Conservation (phyloP, 2,329 filamentous ascomycete genomes). For the Talaromyces sp. region DNA sequence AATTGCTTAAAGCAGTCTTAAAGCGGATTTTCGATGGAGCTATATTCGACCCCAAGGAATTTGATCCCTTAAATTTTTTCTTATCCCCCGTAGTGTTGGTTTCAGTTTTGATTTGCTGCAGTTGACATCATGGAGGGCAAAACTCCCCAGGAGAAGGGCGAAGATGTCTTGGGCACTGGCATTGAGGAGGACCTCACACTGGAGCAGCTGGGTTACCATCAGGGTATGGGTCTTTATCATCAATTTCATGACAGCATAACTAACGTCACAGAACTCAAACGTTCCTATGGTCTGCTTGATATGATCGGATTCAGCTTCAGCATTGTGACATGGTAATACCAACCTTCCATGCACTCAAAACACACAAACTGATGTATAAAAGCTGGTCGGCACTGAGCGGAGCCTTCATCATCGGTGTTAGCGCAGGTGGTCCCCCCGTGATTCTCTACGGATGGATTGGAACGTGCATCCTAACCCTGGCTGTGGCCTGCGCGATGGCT, state of each 20-base stretch:
- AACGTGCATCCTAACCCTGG: slow-evolving; percentile 50
- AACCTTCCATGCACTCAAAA: not conserved
- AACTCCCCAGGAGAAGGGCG: not conserved
- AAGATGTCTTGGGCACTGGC: not conserved
- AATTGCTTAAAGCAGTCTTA: not conserved
- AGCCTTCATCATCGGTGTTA: slow-evolving; percentile 55
- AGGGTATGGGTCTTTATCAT: slow-evolving; percentile 6
- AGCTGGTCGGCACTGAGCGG: slow-evolving; percentile 55
- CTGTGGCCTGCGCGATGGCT: slow-evolving; percentile 57
- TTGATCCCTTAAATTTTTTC: not conserved
- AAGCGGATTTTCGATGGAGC: not conserved
- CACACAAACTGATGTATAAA: not conserved
- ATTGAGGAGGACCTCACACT: slow-evolving; percentile 10
- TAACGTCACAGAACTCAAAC: slow-evolving; percentile 50
- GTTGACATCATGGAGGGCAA: slow-evolving; percentile 3
- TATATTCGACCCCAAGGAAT: no score
- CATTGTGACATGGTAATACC: slow-evolving; percentile 51
- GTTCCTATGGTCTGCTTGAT: slow-evolving; percentile 53
- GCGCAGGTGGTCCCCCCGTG: slow-evolving; percentile 55
- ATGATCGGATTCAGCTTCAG: slow-evolving; percentile 60
- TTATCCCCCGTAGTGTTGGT: not conserved
- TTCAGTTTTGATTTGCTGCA: not conserved
- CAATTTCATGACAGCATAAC: not conserved
- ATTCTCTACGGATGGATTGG: slow-evolving; percentile 59
- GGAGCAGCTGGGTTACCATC: slow-evolving; percentile 17